phyloP scores from a whole-genome alignment of 2,329 filamentous ascomycete species.

The Sporothrix euskadiensis region DNA sequence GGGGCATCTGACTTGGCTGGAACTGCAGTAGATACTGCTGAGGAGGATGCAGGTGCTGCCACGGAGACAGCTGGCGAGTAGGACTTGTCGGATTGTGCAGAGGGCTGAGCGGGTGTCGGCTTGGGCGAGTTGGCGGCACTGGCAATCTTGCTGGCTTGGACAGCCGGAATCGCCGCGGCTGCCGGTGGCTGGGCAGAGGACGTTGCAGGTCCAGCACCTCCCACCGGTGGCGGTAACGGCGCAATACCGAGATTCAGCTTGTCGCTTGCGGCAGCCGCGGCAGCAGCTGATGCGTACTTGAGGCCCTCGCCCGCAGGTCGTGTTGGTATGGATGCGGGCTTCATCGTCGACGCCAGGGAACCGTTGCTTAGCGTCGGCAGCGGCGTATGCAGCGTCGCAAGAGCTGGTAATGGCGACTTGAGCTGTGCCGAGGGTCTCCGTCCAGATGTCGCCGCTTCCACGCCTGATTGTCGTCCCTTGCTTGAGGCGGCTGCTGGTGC shows the following conservation, averaged over 20 bases:
- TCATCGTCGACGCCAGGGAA: constrained; percentile 65
- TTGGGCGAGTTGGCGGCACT: constrained; percentile 59
- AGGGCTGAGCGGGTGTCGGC: constrained; percentile 50
- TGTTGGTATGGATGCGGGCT: constrained; percentile 83
- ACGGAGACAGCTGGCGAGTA: constrained; percentile 38
- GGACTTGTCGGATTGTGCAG: constrained; percentile 38
- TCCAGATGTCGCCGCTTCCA: constrained; percentile 55
- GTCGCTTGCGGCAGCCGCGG: constrained; percentile 86
- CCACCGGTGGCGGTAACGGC: constrained; percentile 86
- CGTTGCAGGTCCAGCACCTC: constrained; percentile 44
- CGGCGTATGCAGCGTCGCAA: constrained; percentile 84
- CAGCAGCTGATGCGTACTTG: constrained; percentile 95
- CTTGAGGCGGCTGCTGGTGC: constrained; percentile 43
- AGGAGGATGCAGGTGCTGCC: constrained; percentile 3
- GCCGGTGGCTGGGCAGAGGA: constrained; percentile 38
- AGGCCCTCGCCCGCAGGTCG: constrained; percentile 84
- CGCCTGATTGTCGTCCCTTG: constrained; percentile 57
- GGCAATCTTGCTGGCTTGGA: constrained; percentile 58
- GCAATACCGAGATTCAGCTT: constrained; percentile 88
- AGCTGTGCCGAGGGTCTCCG: constrained; percentile 83
- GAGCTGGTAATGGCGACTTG: constrained; percentile 89
- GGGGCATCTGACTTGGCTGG: constrained; percentile 39
- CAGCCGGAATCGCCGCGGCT: constrained; percentile 52
- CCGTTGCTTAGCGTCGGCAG: constrained; percentile 63
- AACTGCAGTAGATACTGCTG: constrained; percentile 36